Base-by-base conservation (phyloP, 257 asterid genomes). In the Ilex asprella region DNA sequence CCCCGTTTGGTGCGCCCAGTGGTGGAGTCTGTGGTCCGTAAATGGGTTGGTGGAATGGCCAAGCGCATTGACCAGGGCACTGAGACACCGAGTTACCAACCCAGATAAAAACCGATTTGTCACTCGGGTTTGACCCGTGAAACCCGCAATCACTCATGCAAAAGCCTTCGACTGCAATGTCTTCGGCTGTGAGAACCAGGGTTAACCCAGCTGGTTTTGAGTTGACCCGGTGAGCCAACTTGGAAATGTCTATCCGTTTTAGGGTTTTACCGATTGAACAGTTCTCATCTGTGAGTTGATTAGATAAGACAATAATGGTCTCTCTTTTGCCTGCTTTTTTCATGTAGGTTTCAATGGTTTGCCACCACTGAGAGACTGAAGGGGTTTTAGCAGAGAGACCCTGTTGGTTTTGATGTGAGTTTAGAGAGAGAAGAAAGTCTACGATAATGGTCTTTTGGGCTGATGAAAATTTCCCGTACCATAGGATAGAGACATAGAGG, bases 31-130 rank as follows among this genome's bases (percentile, higher is more conserved):
- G 80, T 1, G 77, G 61, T 1, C 51, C 64, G 21, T 69, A 69
- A 46, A 69, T 10, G 52, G 67, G 75, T 41, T 63, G 60, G 61
- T 56, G 44, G 59, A 69, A 21, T 21, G 27, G 27, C 27, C 27
- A 21, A 21, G 27, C 27, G 27, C 27, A 21, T 21, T 21, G 27
- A 69, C 75, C 75, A 6, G 78, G 78, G 54, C 75, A 72, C 70
- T 72, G 78, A 55, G 58, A 64, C 63, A 14, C 66, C 64, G 75
- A 73, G 67, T 77, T 69, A 1, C 82, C 76, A 4, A 73, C 82
- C 66, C 78, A 73, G 10, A 71, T 53, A 32, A 51, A 72, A 6
- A 30, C 73, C 7, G 69, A 12, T 30, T 59, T 35, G 0, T 2
- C 51, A 4, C 30, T 47, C 31, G 31, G 30, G 8, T 2, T 30